Evolutionary conservation across 768 basidiomycete genomes (phyloP), one percentile per base, ranked within the genome.

Genomic region (Mycena alexandri): DNA sequence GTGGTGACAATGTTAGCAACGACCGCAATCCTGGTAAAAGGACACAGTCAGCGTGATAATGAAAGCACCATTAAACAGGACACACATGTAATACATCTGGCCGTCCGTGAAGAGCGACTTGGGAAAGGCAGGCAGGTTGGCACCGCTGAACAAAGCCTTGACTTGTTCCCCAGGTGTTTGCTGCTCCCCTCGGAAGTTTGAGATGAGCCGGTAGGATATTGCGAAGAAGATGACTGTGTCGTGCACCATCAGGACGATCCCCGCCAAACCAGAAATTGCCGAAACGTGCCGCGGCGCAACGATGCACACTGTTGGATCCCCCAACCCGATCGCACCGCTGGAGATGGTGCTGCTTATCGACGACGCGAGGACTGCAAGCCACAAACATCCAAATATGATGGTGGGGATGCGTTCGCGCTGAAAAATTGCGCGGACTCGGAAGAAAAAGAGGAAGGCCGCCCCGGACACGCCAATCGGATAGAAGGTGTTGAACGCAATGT

Each of bases 1-100:
- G 34, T 52, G 19, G 24, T 29, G 21, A 62, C 46, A 24, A 72
- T 43, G 43, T 71, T 72, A 34, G 57, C 63, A n/a, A 63, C 34
- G 46, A 73, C 65, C 4, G 68, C 48, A 11, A 71, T 43, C 56
- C 71, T 73, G 22, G 55, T 21, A 17, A 36, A 46, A 36, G 17
- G 42, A 44, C 21, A n/a, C n/a, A 21, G 22, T 42, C n/a, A 44
- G 12, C 16, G 41, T 25, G 9, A 53, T 29, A 25, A 41, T 41
- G 21, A 19, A 16, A 56, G 46, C 41, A 42, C 19, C 44, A 22
- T 25, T 16, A 16, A 34, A 10, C 22, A n/a, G 36, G 19, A 75
- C 78, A 42, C 60, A 80, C 80, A 78, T 54, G 58, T 77, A 81
- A 57, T 79, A 81, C 4, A 65, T 61, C 51, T 78, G 79, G 1